Evolutionary conservation across 306 rosid genomes (phyloP).

Genomic region (Ammopiptanthus mongolicus): DNA sequence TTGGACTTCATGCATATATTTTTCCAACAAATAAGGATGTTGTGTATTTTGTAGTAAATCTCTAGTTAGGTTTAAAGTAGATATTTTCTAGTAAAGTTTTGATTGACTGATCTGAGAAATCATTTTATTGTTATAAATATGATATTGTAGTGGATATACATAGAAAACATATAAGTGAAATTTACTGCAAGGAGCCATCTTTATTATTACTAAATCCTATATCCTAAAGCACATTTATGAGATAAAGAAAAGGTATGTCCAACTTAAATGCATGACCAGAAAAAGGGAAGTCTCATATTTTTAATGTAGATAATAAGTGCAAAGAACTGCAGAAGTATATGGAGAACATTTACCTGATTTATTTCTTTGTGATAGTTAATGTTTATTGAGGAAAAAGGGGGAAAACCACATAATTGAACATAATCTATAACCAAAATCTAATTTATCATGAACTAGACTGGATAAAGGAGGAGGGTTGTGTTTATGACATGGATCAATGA

Average conservation of each 20-base stretch:
- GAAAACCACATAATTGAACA: neutral
- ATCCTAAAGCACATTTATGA: neutral
- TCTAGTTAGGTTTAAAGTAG: neutral
- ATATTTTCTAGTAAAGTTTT: neutral
- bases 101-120: neutral
- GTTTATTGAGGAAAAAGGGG: neutral
- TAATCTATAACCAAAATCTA: neutral
- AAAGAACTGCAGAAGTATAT: constrained; percentile 5
- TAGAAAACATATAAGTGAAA: neutral
- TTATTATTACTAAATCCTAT: neutral
- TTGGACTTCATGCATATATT: neutral
- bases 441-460: neutral
- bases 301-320: neutral
- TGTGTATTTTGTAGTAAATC: neutral
- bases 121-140: neutral
- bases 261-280: neutral
- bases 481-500: neutral
- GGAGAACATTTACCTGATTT: neutral
- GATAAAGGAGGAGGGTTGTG: neutral
- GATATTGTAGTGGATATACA: neutral
- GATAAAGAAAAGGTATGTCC: neutral
- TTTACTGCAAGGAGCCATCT: neutral
- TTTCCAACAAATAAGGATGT: neutral
- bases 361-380: neutral
- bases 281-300: neutral